Evolutionary conservation across 441 rosid species (phyloP), one percentile per base, ranked within the genome.

Genomic region (Euphorbia corollata): DNA sequence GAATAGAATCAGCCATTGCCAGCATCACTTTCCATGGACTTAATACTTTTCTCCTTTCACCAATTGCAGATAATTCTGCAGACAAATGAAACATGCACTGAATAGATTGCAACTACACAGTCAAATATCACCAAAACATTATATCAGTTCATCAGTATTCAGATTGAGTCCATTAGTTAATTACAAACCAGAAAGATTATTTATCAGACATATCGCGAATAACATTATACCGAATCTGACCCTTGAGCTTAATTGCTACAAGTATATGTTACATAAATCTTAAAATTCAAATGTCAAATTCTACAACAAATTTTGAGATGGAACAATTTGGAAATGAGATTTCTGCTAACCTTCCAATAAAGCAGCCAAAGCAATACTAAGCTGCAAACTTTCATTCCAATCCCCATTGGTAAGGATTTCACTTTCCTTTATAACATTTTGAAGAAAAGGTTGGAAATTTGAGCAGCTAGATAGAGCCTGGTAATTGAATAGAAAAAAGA

Each of bases 381-480:
- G 92, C 15, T 87, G 90, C 82, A 90, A 65, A 59, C 71, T 73
- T 68, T 82, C 82, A n/a, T 63, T 74, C 27, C 64, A 61, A 56
- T 83, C 91, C 64, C 51, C 87, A 9, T 27, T 22, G 16, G 64
- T 62, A 2, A 71, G 67, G 9, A 73, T 73, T 63, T 77, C 80
- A 27, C 79, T 78, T 70, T 86, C 88, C 22, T 82, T 87, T 47
- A 80, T 55, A 57, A 84, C 74, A 78, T 78, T 84, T 71, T 78
- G 84, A 72, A 93, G 87, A 75, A 75, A 88, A 64, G 74, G 72
- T 22, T 75, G 82, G 64, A 93, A 93, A 66, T 78, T 69, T 53
- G 88, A 81, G 74, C 90, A 88, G 67, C 97, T 84, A 59, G 95
- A 94, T 7, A 93, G 74, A 80, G 96, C 89, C 98, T 90, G 85